Conservation (phyloP, 1,284 basidiomycete genomes). For the Lentinula novae-zelandiae region DNA sequence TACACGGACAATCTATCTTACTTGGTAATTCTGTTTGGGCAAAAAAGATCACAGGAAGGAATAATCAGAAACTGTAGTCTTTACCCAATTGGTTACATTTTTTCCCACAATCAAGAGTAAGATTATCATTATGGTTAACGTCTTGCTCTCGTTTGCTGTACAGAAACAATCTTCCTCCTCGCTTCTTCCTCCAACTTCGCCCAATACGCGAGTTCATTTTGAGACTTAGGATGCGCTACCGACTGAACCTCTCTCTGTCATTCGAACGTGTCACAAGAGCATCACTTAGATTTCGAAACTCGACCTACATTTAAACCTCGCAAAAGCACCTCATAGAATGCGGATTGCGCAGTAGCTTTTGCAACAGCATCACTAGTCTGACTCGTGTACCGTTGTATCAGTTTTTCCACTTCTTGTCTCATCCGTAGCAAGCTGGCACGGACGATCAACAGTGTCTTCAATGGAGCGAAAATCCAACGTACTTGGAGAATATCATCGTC, state of each 20-base stretch:
- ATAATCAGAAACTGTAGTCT: not conserved
- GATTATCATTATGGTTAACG: not conserved
- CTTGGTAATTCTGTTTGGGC: not conserved
- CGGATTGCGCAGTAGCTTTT: slow-evolving; percentile 66
- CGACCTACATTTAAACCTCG: slow-evolving; percentile 72
- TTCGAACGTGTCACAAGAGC: not conserved
- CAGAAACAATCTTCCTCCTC: slow-evolving; percentile 48
- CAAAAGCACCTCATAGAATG: slow-evolving; percentile 74
- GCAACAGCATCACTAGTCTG: slow-evolving; percentile 62
- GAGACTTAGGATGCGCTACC: slow-evolving; percentile 53
- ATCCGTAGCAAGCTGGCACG: slow-evolving; percentile 73
- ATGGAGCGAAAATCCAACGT: slow-evolving; percentile 19
- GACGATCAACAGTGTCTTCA: slow-evolving; percentile 1
- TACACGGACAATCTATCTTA: not conserved
- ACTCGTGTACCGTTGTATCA: slow-evolving; percentile 71
- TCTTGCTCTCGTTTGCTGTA: slow-evolving; percentile 18
- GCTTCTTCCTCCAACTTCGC: slow-evolving; percentile 54
- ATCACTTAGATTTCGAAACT: not conserved
- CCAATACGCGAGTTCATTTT: slow-evolving; percentile 58
- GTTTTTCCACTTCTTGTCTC: slow-evolving; percentile 77
- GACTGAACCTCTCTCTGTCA: slow-evolving; percentile 46
- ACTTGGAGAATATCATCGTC: slow-evolving; percentile 95
- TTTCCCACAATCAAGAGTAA: not conserved
- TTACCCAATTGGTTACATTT: not conserved
- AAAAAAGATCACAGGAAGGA: not conserved